Base-by-base conservation (phyloP, 495 filamentous ascomycete species). In the Tuber indicum region DNA sequence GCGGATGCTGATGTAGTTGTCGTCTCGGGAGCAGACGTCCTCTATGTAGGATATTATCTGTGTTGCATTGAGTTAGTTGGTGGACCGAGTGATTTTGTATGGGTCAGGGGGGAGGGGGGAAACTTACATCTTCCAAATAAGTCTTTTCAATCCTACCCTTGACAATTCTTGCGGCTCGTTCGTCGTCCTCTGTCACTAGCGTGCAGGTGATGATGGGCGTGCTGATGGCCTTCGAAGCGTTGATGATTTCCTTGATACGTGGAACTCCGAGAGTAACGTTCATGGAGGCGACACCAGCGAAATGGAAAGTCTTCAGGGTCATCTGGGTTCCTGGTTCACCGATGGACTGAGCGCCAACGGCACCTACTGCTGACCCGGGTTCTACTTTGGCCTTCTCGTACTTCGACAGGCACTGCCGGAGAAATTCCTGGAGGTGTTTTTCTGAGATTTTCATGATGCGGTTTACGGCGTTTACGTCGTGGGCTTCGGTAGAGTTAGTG, bases 301-400 rank as follows among this genome's bases (percentile, higher is more conserved):
- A 99, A 91, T 99, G 96, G 91, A 99, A 99, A 84, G 96, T 99
- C 86, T 98, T 98, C 81, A 99, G 87, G 3, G 96, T 99, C 96
- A 99, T 99, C 85, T 99, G 96, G 6, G 96, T 99, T 84, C 96
- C 96, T 0, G 96, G 96, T 82, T 99, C 96, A 83, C 96, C 96
- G 82, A 99, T 98, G 44, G 94, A 97, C 85, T 99, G 96, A 21
- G 96, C 96, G 80, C 95, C 96, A 47, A 98, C 93, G 17, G 96
- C 96, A 75, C 96, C 96, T n/a, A 98, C 96, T 19, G 96, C 96
- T 82, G 97, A 95, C 5, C 96, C 96, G 12, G 96, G 93, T 83
- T 99, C 93, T 58, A 96, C 92, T 75, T 91, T 92, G 4, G 94
- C 93, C 83, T 89, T 93, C 78, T 92, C 90, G 85, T 97, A 98